These are phyloP conservation scores for Salix exigua DNA, from an alignment of 345 rosid species.

Conservation along the genomic window DNA sequence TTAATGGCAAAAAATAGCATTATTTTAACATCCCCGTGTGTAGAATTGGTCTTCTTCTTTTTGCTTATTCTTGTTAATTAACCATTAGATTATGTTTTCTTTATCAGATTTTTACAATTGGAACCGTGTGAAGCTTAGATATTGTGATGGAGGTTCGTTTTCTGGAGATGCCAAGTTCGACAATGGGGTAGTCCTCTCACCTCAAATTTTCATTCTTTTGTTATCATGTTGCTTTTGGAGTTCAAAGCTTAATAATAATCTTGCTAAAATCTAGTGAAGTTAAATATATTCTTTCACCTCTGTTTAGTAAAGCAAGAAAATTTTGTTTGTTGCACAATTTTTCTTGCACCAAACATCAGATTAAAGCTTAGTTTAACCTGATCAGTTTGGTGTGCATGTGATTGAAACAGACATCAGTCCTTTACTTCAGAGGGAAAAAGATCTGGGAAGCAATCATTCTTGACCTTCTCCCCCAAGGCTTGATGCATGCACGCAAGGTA, in stretches of 20 bases:
- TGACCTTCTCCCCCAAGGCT: constrained; percentile 83
- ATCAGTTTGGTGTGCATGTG: constrained; percentile 10
- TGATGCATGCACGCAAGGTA: constrained; percentile 68
- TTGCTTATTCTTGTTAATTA: background rate
- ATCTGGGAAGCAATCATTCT: constrained; percentile 83
- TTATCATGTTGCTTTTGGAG: background rate
- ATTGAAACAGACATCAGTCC: constrained; percentile 61
- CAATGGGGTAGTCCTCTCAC: constrained; percentile 57
- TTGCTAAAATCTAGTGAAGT: background rate
- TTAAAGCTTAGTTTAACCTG: background rate
- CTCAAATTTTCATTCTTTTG: background rate
- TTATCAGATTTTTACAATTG: constrained; percentile 88
- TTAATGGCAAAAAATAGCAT: too few species aligned
- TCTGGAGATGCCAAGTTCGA: constrained; percentile 59
- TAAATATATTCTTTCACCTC: background rate
- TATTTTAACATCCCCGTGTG: too few species aligned
- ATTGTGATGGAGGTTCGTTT: constrained; percentile 96
- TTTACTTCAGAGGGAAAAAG: constrained; percentile 87
- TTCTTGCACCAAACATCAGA: background rate
- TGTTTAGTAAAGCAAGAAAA: too few species aligned
- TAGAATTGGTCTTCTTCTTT: too few species aligned
- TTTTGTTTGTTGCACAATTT: background rate
- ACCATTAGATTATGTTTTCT: background rate
- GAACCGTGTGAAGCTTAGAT: constrained; percentile 90
- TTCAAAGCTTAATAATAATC: background rate